Conservation (phyloP, 345 rosid species). For the Adansonia digitata region DNA sequence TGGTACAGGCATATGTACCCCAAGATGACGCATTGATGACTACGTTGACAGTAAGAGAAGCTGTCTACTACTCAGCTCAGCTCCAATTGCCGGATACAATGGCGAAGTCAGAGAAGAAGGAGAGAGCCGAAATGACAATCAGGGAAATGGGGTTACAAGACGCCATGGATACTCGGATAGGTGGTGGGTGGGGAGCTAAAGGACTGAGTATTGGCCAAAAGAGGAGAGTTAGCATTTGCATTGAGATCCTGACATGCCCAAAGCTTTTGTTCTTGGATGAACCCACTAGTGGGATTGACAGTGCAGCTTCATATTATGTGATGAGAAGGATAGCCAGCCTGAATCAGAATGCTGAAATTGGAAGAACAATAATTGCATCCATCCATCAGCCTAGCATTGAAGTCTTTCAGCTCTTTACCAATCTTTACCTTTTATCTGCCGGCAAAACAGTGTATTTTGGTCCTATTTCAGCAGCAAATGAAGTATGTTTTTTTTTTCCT, state of each 20-base stretch:
- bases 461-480: slow-evolving; percentile 27
- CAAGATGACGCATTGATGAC: slow-evolving; percentile 41
- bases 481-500: slow-evolving; percentile 18
- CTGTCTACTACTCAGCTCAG: slow-evolving; percentile 47
- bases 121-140: slow-evolving; percentile 46
- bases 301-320: slow-evolving; percentile 47
- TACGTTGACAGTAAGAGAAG: slow-evolving; percentile 45
- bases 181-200: slow-evolving; percentile 41
- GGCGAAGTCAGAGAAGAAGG: slow-evolving; percentile 34
- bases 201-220: slow-evolving; percentile 58
- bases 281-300: slow-evolving; percentile 58
- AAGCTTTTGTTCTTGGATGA: slow-evolving; percentile 51
- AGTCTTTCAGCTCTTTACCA: slow-evolving; percentile 44
- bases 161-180: slow-evolving; percentile 37
- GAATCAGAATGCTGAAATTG: slow-evolving; percentile 17
- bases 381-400: slow-evolving; percentile 50
- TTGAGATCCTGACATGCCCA: slow-evolving; percentile 46
- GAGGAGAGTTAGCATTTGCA: slow-evolving; percentile 60
- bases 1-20: slow-evolving; percentile 44
- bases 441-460: slow-evolving; percentile 52
- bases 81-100: slow-evolving; percentile 52
- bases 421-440: slow-evolving; percentile 43
- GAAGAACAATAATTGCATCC: slow-evolving; percentile 36
- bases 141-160: slow-evolving; percentile 47
- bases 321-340: slow-evolving; percentile 36